These are phyloP conservation scores for Pyrus pyrifolia DNA, from an alignment of 306 rosid species.

Conservation along the genomic window DNA sequence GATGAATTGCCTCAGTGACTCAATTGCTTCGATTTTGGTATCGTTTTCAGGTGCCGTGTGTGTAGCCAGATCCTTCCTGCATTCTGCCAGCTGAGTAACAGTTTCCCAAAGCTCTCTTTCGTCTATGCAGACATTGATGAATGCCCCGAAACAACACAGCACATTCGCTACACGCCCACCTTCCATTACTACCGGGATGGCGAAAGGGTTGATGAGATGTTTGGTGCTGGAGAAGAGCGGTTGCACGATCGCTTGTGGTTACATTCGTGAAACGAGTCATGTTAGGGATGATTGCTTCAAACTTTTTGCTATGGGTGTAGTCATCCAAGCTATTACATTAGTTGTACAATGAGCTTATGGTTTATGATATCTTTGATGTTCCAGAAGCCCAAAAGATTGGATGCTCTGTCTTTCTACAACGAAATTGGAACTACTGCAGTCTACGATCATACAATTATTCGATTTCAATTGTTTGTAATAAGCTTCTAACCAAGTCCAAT, in stretches of 20 bases:
- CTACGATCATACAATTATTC: not conserved
- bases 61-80: slow-evolving; percentile 77
- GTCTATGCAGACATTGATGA: slow-evolving; percentile 79
- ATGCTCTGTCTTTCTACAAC: not conserved
- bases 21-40: not conserved
- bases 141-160: slow-evolving; percentile 82
- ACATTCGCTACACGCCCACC: slow-evolving; percentile 77
- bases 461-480: not conserved
- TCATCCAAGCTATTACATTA: no score
- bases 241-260: slow-evolving; percentile 55
- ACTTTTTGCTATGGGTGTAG: not conserved
- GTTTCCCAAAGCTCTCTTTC: slow-evolving; percentile 64
- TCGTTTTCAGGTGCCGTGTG: slow-evolving; percentile 62
- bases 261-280: slow-evolving; percentile 26
- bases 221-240: slow-evolving; percentile 55
- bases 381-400: no score
- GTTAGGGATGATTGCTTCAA: not conserved
- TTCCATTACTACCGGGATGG: slow-evolving; percentile 71
- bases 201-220: slow-evolving; percentile 73
- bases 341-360: no score
- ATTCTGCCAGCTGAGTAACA: slow-evolving; percentile 59
- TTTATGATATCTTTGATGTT: no score
- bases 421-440: not conserved
- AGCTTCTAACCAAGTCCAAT: not conserved
- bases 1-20: slow-evolving; percentile 9